These are phyloP conservation scores for Penicillium mononematosum DNA, from an alignment of 495 filamentous ascomycete genomes.

Conservation along the genomic window DNA sequence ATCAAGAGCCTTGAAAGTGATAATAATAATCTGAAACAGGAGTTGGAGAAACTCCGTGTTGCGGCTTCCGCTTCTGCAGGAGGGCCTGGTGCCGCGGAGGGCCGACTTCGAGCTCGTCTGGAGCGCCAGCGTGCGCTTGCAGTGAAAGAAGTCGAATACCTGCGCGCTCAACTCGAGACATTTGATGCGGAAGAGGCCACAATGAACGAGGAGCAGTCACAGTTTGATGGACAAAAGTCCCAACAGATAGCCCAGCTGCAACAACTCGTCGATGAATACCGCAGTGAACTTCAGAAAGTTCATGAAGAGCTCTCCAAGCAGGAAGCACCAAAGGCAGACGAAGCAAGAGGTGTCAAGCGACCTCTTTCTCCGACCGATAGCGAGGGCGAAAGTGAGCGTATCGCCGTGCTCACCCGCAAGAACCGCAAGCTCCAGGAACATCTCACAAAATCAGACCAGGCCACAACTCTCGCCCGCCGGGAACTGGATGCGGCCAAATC, in stretches of 20 bases:
- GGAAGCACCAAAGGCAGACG: slow-evolving; percentile 45
- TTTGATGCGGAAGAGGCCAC: slow-evolving; percentile 88
- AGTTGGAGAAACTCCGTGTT: slow-evolving; percentile 67
- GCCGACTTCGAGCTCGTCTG: slow-evolving; percentile 62
- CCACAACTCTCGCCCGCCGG: slow-evolving; percentile 63
- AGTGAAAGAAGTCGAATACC: slow-evolving; percentile 87
- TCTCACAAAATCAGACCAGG: slow-evolving; percentile 64
- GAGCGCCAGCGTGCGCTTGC: slow-evolving; percentile 84
- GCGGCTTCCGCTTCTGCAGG: slow-evolving; percentile 33
- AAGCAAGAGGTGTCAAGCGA: slow-evolving; percentile 41
- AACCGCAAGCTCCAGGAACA: slow-evolving; percentile 80
- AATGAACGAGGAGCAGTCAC: slow-evolving; percentile 66
- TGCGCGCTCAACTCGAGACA: slow-evolving; percentile 87
- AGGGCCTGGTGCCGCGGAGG: slow-evolving; percentile 43
- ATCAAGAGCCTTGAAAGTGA: slow-evolving; percentile 72
- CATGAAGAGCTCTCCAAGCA: slow-evolving; percentile 67
- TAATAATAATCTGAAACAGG: slow-evolving; percentile 54
- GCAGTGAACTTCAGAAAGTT: slow-evolving; percentile 73
- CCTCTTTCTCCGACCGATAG: slow-evolving; percentile 61
- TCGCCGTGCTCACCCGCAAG: slow-evolving; percentile 80
- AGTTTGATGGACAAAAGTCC: slow-evolving; percentile 71
- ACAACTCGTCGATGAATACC: slow-evolving; percentile 80
- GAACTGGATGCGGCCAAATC: slow-evolving; percentile 70
- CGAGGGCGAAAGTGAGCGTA: slow-evolving; percentile 68
- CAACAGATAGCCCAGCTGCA: slow-evolving; percentile 80